Base-by-base conservation (phyloP, 2,329 filamentous ascomycete species). In the Cercospora beticola region DNA sequence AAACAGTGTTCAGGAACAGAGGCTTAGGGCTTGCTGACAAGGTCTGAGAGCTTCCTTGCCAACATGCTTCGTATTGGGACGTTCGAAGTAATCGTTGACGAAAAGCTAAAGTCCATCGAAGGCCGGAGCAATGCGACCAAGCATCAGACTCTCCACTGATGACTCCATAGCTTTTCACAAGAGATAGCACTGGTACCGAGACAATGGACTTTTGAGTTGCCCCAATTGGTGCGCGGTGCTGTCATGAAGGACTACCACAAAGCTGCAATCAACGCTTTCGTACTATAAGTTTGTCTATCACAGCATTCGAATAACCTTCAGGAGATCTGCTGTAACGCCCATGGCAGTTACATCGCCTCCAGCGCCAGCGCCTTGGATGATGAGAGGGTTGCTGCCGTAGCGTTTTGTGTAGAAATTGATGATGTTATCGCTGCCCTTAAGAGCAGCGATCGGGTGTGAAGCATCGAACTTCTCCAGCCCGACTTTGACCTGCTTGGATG, bases 361-460 rank as follows among this genome's bases (percentile, higher is more conserved):
- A 28, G 95, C 95, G 70, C 83, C 95, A 40, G 93, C 93, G 68
- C 95, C 95, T 83, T 98, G 94, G 71, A 99, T 88, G 78, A 97
- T 97, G 71, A 99, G 85, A 54, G 95, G 94, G 81, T 94, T 96
- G 78, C 85, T 87, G 68, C 93, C 93, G 78, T 99, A 99, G 76
- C 95, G 87, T 85, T 96, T 91, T 5, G 95, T 99, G 82, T 97
- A 97, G 85, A 99, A 97, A 84, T 90, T 97, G 79, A 99, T 97
- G 79, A 99, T 97, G 84, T 99, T 99, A 80, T 98, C 95, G 80
- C 94, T 98, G 40, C 95, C 95, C 86, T 97, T 97, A 67, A 99
- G 86, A 59, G 92, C 91, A 14, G 95, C 95, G 82, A 99, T 97
- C 12, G 95, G 92, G 78, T 96, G 93, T 69, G 91, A 92, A 74